phyloP scores from a whole-genome alignment of 441 rosid genomes.

The Pelargonium cotyledonis region DNA sequence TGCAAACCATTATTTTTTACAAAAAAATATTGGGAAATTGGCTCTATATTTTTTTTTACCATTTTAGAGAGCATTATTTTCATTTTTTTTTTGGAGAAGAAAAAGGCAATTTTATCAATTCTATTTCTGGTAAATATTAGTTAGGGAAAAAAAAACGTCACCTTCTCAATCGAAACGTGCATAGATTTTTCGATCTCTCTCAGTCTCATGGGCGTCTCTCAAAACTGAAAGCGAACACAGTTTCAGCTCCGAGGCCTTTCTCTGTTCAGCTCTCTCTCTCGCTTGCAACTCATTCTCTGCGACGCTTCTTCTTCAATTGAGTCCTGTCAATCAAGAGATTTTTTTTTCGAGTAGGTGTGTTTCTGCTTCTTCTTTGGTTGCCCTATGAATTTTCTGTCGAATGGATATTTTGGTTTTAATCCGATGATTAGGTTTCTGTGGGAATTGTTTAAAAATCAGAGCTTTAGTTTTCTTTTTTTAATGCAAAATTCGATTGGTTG shows the following conservation, averaged over 20 bases:
- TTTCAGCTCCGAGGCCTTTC: not conserved
- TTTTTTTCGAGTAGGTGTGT: not conserved
- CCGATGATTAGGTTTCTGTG: not conserved
- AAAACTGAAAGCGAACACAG: not conserved
- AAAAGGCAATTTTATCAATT: no score
- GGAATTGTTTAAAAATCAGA: not conserved
- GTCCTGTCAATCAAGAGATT: no score
- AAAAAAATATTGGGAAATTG: no score
- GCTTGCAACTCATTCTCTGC: not conserved
- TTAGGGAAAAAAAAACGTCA: no score
- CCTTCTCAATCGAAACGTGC: no score
- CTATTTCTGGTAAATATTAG: no score
- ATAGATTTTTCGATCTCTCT: no score
- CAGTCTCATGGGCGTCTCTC: not conserved
- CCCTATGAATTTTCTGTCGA: not conserved
- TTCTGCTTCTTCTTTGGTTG: not conserved
- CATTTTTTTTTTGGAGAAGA: no score
- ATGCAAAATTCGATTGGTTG: not conserved
- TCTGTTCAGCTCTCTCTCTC: not conserved
- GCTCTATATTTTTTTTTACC: no score
- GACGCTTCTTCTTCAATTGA: not conserved
- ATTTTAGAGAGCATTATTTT: no score
- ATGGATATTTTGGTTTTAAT: slow-evolving; percentile 1
- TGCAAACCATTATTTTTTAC: no score
- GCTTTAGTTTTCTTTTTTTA: not conserved